These are phyloP conservation scores for Pseudonitzschia multiseries DNA, from an alignment of 108 stramenopile species.

Conservation along the genomic window DNA sequence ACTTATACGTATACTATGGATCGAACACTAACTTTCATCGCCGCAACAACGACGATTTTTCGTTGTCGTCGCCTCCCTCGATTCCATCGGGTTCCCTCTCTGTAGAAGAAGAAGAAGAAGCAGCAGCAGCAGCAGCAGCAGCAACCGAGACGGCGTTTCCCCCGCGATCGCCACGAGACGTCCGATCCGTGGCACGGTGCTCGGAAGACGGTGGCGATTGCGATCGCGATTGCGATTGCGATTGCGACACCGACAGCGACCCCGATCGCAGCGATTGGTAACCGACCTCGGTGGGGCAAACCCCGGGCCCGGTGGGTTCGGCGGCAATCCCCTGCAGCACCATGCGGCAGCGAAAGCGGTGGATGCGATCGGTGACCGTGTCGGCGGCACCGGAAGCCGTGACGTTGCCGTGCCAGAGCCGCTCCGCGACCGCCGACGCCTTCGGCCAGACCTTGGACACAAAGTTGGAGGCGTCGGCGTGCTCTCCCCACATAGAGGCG, in stretches of 20 bases:
- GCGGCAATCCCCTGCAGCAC: slow-evolving; percentile 41
- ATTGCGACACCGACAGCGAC: neutral
- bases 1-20: too few relatives aligned
- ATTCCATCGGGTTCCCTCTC: too few relatives aligned
- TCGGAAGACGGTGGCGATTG: neutral
- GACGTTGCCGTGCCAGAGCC: slow-evolving; percentile 53
- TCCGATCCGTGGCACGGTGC: too few relatives aligned
- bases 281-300: slow-evolving; percentile 39
- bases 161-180: too few relatives aligned
- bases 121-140: too few relatives aligned
- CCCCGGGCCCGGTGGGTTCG: slow-evolving; percentile 41
- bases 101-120: too few relatives aligned
- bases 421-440: slow-evolving; percentile 57
- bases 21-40: too few relatives aligned
- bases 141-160: too few relatives aligned
- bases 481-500: slow-evolving; percentile 75
- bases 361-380: slow-evolving; percentile 30
- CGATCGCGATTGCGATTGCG: neutral
- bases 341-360: slow-evolving; percentile 48
- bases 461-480: slow-evolving; percentile 57
- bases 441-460: slow-evolving; percentile 59
- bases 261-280: neutral
- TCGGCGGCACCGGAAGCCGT: slow-evolving; percentile 13
- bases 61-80: too few relatives aligned
- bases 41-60: too few relatives aligned